These are phyloP conservation scores for Inga leiocalycina DNA, from an alignment of 306 rosid genomes.

Conservation along the genomic window DNA sequence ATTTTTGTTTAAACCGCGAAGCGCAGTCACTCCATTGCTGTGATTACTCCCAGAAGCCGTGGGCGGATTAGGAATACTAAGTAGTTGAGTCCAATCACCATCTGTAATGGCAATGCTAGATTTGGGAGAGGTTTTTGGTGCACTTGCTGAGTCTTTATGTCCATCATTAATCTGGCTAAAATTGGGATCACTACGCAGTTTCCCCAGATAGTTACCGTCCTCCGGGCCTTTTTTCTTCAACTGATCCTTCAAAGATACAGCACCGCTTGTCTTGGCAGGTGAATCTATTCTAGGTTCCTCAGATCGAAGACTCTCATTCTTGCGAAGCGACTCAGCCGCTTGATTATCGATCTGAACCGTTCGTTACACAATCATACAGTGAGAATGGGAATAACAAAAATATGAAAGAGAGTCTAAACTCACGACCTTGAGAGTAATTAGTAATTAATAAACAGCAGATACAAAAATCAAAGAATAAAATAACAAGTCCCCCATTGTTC, in stretches of 20 bases:
- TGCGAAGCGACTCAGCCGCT: conserved; percentile 93
- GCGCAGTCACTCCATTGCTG: conserved; percentile 41
- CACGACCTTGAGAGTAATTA: not conserved
- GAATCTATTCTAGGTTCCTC: conserved; percentile 54
- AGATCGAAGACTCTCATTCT: conserved; percentile 60
- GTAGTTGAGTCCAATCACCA: conserved; percentile 92
- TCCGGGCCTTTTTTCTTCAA: conserved; percentile 70
- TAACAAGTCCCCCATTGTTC: not conserved
- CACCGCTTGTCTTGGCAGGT: conserved; percentile 48
- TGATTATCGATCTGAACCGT: conserved; percentile 89
- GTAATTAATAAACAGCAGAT: not conserved
- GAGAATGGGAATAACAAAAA: not conserved
- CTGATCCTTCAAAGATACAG: conserved; percentile 78
- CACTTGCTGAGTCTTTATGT: conserved; percentile 43
- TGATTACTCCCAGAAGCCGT: conserved; percentile 45
- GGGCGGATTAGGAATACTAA: conserved; percentile 55
- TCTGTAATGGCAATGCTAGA: conserved; percentile 58
- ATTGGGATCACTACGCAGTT: conserved; percentile 59
- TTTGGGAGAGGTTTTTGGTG: conserved; percentile 52
- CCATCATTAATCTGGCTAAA: conserved; percentile 31
- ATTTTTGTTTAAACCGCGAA: conserved; percentile 58
- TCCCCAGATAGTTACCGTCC: conserved; percentile 56
- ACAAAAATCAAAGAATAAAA: conserved; percentile 7
- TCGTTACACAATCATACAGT: conserved; percentile 33
- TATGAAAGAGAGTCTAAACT: not conserved